Evolutionary conservation across 805 yeast genomes (phyloP).

Genomic region (Candida railenensis): DNA sequence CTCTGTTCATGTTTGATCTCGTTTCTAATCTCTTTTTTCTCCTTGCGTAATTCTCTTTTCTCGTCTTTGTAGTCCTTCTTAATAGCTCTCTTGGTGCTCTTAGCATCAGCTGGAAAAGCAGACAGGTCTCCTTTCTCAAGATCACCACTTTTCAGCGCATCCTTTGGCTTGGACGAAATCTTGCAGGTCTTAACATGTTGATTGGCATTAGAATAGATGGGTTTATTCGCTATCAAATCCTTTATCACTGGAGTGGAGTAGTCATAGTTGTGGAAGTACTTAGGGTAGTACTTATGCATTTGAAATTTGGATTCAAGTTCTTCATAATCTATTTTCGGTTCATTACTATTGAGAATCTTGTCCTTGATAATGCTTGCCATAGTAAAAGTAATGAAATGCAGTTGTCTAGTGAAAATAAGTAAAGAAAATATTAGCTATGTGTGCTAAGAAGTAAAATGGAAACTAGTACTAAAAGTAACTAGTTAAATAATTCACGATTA

Average conservation of each 20-base stretch:
- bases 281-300: constrained; percentile 39
- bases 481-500: no score
- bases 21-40: constrained; percentile 3
- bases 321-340: constrained; percentile 27
- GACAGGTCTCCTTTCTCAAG: constrained; percentile 4
- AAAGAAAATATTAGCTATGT: not conserved
- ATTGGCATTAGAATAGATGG: constrained; percentile 40
- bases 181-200: constrained; percentile 23
- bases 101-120: not conserved
- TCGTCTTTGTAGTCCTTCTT: constrained; percentile 5
- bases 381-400: not conserved
- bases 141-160: constrained; percentile 6
- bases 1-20: constrained; percentile 7
- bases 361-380: constrained; percentile 3
- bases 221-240: constrained; percentile 33
- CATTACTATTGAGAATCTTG: not conserved
- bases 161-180: constrained; percentile 9
- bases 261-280: constrained; percentile 36
- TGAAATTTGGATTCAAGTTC: constrained; percentile 31
- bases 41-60: constrained; percentile 3
- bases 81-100: not conserved
- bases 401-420: not conserved
- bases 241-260: constrained; percentile 36
- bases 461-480: not conserved
- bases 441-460: not conserved